Evolutionary conservation across 192 early-diverging fungal genomes (phyloP), one percentile per base, ranked within the genome.

Genomic region (Dissophora ornata): DNA sequence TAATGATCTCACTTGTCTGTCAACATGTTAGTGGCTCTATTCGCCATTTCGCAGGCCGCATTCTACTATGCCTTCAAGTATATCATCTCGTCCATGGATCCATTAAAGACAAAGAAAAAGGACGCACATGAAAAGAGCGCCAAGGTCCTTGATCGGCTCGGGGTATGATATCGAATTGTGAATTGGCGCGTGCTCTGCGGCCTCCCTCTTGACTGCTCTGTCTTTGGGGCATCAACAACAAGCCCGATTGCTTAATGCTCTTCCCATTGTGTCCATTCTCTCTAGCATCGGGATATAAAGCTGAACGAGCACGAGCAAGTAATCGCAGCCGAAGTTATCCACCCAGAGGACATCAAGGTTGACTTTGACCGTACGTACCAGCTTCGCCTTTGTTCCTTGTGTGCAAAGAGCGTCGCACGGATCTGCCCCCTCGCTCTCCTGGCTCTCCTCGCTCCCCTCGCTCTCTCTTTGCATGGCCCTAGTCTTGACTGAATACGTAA

Each of bases 291-390:
- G 11, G 84, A 92, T 68, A 57, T 98, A 53, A 89, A 94, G 67
- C 79, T 98, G 58, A 94, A 86, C 51, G 96, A 96, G 70, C 92
- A 98, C 78, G 98, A 99, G 81, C 88, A 91, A 70, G 89, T 95
- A 19, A 98, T 99, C 66, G 94, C 94, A 53, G 71, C 91, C 51
- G 98, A 98, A 80, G 94, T 99, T 8, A 92, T 98, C 47, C 89
- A 93, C 63, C 89, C 95, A 21, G 94, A 97, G 42, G 97, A 99
- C 58, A 94, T 98, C 56, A 58, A 83, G 18, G 91, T 96, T 32
- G 80, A 83, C 33, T 99, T 99, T 81, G 82, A 80, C 18, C 93
- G 92, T 94, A 80, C 57, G 81, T 41, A 25, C 19, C 46, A 1
- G 18, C 44, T 21, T 59, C 26, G 6, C 13, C 19, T 51, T 13